Evolutionary conservation across 1,139 yeast species (phyloP).

Genomic region (Candida labiduridarum): DNA sequence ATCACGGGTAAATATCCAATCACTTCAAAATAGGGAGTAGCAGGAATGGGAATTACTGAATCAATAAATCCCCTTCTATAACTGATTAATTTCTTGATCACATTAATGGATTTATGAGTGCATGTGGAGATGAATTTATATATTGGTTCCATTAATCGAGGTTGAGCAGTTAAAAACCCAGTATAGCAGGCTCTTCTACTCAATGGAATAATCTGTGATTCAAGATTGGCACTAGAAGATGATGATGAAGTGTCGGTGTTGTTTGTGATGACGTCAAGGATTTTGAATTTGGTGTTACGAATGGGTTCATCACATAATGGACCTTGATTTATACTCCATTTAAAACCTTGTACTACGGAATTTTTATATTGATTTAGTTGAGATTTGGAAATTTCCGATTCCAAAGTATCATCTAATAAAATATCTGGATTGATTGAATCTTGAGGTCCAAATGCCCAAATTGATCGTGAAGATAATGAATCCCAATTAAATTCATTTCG

Average conservation of each 20-base stretch:
- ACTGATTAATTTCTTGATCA: slow-evolving; percentile 53
- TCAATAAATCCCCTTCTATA: slow-evolving; percentile 60
- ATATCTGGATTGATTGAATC: slow-evolving; percentile 57
- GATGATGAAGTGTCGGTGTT: background rate
- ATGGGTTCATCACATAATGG: slow-evolving; percentile 89
- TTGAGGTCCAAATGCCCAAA: slow-evolving; percentile 80
- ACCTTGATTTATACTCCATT: slow-evolving; percentile 84
- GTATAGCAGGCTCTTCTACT: slow-evolving; percentile 83
- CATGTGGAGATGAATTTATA: slow-evolving; percentile 66
- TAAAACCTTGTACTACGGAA: slow-evolving; percentile 72
- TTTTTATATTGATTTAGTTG: slow-evolving; percentile 51
- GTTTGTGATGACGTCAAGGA: slow-evolving; percentile 63
- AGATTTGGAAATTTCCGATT: slow-evolving; percentile 63
- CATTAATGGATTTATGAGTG: slow-evolving; percentile 44
- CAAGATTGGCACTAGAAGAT: slow-evolving; percentile 51
- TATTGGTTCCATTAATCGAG: slow-evolving; percentile 81
- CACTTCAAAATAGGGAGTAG: slow-evolving; percentile 67
- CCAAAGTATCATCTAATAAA: slow-evolving; percentile 75
- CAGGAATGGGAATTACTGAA: slow-evolving; percentile 61
- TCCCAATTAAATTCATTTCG: slow-evolving; percentile 76
- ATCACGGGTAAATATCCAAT: slow-evolving; percentile 80
- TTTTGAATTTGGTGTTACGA: slow-evolving; percentile 67
- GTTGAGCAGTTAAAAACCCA: slow-evolving; percentile 77
- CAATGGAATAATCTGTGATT: slow-evolving; percentile 83
- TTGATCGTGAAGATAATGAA: slow-evolving; percentile 75